Evolutionary conservation across 1,139 yeast genomes (phyloP), one percentile per base, ranked within the genome.

Genomic region (Hyphopichia khmerensis): DNA sequence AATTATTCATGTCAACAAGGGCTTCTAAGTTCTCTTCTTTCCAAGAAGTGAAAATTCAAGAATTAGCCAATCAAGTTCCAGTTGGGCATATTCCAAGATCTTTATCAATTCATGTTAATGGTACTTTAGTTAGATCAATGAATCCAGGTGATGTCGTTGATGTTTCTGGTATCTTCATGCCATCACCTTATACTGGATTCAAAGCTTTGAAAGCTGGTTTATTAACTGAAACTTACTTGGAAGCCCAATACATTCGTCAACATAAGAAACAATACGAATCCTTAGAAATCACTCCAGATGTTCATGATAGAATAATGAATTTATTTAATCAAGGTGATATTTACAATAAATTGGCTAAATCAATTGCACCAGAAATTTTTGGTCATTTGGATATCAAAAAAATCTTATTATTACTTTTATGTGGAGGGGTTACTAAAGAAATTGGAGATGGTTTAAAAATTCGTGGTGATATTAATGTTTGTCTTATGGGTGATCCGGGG

Each of bases 401-500:
- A 66, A 91, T 96, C 9, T 70, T 95, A 45, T 68, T 95, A 38
- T 68, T 95, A 48, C 72, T 93, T 44, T 73, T 95, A 38, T 90
- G 95, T 52, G 97, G 99, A 44, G 99, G 99, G 59, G 98, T 91
- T 29, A 87, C 96, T 42, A 95, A 95, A 63, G 88, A 83, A 59
- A 82, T 91, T 54, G 96, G 96, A 36, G 99, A 95, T 67, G 99
- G 99, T 49, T 82, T 95, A 85, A 84, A 86, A 58, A 93, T 95
- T 59, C 84, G 99, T 72, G 99, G 99, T 59, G 99, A 95, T 62
- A 88, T 95, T 52, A 95, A 95, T 61, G 82, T 95, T 42, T 87
- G 98, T 69, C 77, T 95, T 43, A 93, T 95, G 98, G 99, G 99
- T 54, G 99, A 95, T 59, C 99, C 99, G 33, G 99, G 99, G 75